Base-by-base conservation (phyloP, 176 grass and related monocot species). In the Lolium rigidum region DNA sequence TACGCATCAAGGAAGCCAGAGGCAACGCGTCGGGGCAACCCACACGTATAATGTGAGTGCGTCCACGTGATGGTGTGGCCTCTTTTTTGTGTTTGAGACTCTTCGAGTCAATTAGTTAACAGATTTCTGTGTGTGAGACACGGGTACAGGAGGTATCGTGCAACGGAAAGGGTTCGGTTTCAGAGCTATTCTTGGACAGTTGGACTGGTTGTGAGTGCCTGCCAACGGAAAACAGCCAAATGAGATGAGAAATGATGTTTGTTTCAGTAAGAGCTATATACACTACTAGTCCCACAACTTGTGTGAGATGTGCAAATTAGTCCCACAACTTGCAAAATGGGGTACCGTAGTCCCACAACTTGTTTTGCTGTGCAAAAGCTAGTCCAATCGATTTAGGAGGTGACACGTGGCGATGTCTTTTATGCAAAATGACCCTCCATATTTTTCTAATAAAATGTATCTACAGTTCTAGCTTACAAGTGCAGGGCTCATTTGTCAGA, bases 1-100 rank as follows among this genome's bases (percentile, higher is more conserved):
- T 74, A 26, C 44, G 79, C 83, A 73, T 56, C 41, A 82, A 85
- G 70, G 50, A 92, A 85, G 82, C 83, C 35, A 77, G 48, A 37
- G 14, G 82, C 70, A 5, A 83, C 86, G 70, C 85, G 77, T 86
- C 86, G 44, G 57, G 78, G 47, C 73, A 85, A 85, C 55, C 55
- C 83, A 81, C 80, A 12, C 24, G 13, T 47, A 24, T 50, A 39
- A 22, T 22, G 80, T 57, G 73, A 47, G 31, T 12, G 4, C 58
- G 3, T 31, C 18, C 87, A 62, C 74, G 77, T 54, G 70, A 1
- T 49, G 18, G 6, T 52, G n/a, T 56, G 46, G n/a, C 76, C n/a
- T 68, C 11, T 6, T 18, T 18, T 75, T 56, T 85, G 21, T 37
- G 22, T 43, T 43, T 43, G 41, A 43, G 41, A 43, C 41, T 43